Evolutionary conservation across 1,284 basidiomycete genomes (phyloP).

Genomic region (Peniophora sp.): DNA sequence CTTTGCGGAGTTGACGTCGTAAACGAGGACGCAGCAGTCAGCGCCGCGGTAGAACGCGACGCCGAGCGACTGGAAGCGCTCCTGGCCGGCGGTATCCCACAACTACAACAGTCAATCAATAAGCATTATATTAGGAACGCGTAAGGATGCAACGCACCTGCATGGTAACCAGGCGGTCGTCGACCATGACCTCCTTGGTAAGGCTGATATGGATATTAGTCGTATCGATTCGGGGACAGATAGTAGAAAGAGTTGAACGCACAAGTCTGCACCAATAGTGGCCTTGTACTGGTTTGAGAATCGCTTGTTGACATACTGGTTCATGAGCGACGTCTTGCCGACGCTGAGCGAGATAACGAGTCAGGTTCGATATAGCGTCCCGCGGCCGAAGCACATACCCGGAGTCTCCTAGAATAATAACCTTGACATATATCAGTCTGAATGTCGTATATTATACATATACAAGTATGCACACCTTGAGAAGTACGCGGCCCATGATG

Average conservation of each 20-base stretch:
- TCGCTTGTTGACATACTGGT: conserved; percentile 99
- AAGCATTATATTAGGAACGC: conserved; percentile 3
- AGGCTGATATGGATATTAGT: conserved; percentile 47
- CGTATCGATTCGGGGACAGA: conserved; percentile 10
- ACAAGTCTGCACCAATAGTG: conserved; percentile 90
- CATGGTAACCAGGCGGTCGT: conserved; percentile 98
- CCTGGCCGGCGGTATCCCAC: conserved; percentile 99
- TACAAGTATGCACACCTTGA: conserved; percentile 63
- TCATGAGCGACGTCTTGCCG: conserved; percentile 99
- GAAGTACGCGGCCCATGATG: conserved; percentile 80
- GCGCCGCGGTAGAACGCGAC: conserved; percentile 99
- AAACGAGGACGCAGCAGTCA: conserved; percentile 98
- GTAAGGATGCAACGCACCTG: conserved; percentile 52
- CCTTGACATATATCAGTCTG: conserved; percentile 40
- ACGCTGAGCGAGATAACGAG: conserved; percentile 50
- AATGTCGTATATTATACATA: neutral
- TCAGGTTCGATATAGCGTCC: too few species aligned
- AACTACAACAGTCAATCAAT: conserved; percentile 44
- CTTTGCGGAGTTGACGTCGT: conserved; percentile 98
- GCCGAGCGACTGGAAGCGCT: conserved; percentile 97
- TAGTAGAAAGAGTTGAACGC: conserved; percentile 23
- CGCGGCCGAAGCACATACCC: conserved; percentile 44
- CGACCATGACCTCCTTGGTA: conserved; percentile 98
- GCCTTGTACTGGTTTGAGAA: conserved; percentile 99
- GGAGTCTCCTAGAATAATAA: conserved; percentile 97